Evolutionary conservation across 768 basidiomycete genomes (phyloP), one percentile per base, ranked within the genome.

Genomic region (Leccinum ochraceum): DNA sequence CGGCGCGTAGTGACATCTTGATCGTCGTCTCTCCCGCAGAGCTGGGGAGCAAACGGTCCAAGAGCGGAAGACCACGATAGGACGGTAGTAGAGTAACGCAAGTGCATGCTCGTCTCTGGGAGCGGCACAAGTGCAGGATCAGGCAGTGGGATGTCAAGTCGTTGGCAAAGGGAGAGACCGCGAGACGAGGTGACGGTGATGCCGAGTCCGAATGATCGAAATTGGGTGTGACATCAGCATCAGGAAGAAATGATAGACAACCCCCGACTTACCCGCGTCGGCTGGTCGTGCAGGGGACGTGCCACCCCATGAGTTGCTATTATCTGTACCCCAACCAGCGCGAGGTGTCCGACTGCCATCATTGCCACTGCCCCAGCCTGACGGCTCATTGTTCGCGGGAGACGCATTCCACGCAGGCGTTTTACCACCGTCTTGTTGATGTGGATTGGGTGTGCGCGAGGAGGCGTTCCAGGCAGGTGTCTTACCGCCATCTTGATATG

Each of bases 1-100:
- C 87, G 0, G 83, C 72, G 26, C 83, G 80, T 14, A 91, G 72
- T 1, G 88, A 89, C 69, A 94, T 78, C 70, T 84, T 87, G 73
- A 91, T 87, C 28, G 91, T 88, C 3, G 86, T 85, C 34, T 26
- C 85, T 49, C 83, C 83, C 10, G 79, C 79, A 6, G 80, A 76
- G 48, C 83, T 84, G 0, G 81, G 75, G 6, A 82, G 80, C 26
- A 92, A 76, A 57, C 82, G 84, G 60, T 93, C 90, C 13, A 92
- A 79, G 6, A 85, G 78, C 10, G 90, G 91, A 42, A 92, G 78
- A 20, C 92, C 92, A 16, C 86, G 83, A 66, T 88, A 94, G 6
- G 85, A 90, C 72, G 92, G 91, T 17, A 93, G 74, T 2, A 93
- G 89, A 84, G 67, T 90, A 91, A 22, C 83, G 83, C 11, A 88